Evolutionary conservation across 345 rosid genomes (phyloP).

Genomic region (Eucalyptus viminalis): DNA sequence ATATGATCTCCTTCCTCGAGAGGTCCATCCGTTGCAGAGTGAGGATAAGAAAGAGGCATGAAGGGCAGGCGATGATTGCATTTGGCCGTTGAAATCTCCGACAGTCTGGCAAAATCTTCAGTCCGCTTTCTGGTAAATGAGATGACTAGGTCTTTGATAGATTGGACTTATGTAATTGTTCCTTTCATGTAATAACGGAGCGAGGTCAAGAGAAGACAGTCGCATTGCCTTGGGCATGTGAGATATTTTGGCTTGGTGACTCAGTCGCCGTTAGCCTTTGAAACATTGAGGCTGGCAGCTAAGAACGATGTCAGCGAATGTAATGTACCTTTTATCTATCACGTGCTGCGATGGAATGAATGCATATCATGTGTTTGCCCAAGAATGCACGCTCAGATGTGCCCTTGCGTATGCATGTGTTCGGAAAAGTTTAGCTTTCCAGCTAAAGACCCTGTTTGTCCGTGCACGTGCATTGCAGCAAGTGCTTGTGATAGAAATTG

Average conservation of each 20-base stretch:
- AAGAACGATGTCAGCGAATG: not conserved
- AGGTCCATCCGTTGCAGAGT: conserved; percentile 14
- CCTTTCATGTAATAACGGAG: not conserved
- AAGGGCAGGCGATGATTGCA: not conserved
- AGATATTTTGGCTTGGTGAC: too few species aligned
- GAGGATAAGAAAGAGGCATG: not conserved
- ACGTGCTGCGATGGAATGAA: too few species aligned
- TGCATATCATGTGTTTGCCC: too few species aligned
- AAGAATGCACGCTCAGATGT: not conserved
- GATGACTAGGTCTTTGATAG: not conserved
- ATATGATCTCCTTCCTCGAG: conserved; percentile 35
- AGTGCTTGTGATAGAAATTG: not conserved
- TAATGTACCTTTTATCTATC: too few species aligned
- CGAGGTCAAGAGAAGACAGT: too few species aligned
- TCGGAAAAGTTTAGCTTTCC: too few species aligned
- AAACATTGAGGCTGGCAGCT: too few species aligned
- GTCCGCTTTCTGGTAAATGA: not conserved
- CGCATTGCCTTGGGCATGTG: too few species aligned
- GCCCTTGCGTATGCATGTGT: not conserved
- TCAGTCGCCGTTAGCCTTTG: too few species aligned
- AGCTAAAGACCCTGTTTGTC: not conserved
- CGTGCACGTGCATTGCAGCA: not conserved
- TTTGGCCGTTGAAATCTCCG: not conserved
- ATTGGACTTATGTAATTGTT: not conserved
- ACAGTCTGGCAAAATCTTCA: not conserved